Base-by-base conservation (phyloP, 1,284 basidiomycete species). In the Exobasidium cylindrosporum region DNA sequence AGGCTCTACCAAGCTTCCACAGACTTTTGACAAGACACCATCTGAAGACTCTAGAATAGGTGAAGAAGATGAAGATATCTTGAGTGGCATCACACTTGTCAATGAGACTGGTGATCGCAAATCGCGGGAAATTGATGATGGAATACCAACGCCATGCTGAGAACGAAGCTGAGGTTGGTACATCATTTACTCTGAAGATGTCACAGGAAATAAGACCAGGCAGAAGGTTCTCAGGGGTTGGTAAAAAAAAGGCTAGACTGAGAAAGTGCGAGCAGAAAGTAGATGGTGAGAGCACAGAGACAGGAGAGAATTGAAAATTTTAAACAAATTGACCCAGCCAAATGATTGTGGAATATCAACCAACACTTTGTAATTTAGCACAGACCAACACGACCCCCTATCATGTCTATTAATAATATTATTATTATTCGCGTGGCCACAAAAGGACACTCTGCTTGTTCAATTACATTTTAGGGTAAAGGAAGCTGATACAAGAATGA, bases 1-100 rank as follows among this genome's bases (percentile, higher is more conserved):
- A 3, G 74, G 74, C 54, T 74, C 73, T 53, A 76, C 60, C 11
- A 76, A 56, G 43, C 62, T 66, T 4, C 74, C 74, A 43, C 63
- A 67, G 3, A 76, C 68, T 55, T 75, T 76, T 11, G 67, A 67
- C 4, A 76, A 60, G 1, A 59, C 65, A 3, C 73, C 73, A 29
- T 68, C 68, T 17, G 72, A 64, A 10, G 63, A 40, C 17, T 40
- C 35, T 44, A 72, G 56, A 43, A 67, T 44, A 4, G 72, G 72
- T 0, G 69, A 62, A 0, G 69, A 56, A 54, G 54, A 21, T 14
- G 30, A 45, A 17, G 29, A 32, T 4, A 23, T n/a, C 21, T 6
- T 35, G 17, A 24, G 11, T 14, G 10, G 17, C 35, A n/a, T 54
- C 28, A 29, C 32, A 24, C 29, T 43, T 54, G 58, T 4, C 23